A percentile compares a stretch with the other conserved stretches of the same genome.
Conservation (phyloP, 495 filamentous ascomycete genomes). For the Aspergillus biplanus region DNA sequence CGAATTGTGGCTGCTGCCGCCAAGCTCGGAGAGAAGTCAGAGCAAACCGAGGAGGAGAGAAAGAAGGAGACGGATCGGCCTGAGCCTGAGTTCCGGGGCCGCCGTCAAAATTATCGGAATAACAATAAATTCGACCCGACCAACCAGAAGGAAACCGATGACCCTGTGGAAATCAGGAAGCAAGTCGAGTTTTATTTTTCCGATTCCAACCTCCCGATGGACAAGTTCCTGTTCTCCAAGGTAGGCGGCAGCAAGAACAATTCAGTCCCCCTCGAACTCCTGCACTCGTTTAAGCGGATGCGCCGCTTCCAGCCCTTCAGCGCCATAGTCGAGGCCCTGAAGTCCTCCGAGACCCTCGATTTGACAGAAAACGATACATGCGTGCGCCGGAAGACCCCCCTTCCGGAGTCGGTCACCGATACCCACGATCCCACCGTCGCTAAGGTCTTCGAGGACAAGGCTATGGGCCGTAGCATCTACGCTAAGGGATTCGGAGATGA, state of each 20-base stretch:
- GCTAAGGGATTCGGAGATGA: slow-evolving; percentile 91
- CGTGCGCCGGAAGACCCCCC: slow-evolving; percentile 73
- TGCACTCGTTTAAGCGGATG: slow-evolving; percentile 93
- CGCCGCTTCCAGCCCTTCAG: slow-evolving; percentile 81
- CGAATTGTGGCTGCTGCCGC: slow-evolving; percentile 49
- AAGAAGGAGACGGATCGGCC: slow-evolving; percentile 28
- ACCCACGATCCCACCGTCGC: slow-evolving; percentile 46
- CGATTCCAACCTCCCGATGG: slow-evolving; percentile 84
- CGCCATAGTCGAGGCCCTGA: slow-evolving; percentile 80
- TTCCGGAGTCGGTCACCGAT: slow-evolving; percentile 51
- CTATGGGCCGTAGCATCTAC: slow-evolving; percentile 67
- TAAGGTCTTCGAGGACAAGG: slow-evolving; percentile 61
- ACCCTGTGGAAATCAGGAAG: slow-evolving; percentile 77
- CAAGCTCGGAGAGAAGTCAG: slow-evolving; percentile 50
- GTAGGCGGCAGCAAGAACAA: slow-evolving; percentile 79
- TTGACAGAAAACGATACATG: slow-evolving; percentile 68
- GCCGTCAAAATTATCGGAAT: slow-evolving; percentile 30
- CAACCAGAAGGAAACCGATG: slow-evolving; percentile 63
- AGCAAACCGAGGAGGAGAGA: slow-evolving; percentile 40
- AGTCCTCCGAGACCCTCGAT: slow-evolving; percentile 68
- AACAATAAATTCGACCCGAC: slow-evolving; percentile 70
- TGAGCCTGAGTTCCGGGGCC: slow-evolving; percentile 27
- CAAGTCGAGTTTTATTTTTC: slow-evolving; percentile 99
- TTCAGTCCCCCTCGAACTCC: slow-evolving; percentile 70
- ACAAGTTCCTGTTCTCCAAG: slow-evolving; percentile 80